These are phyloP conservation scores for Aspergillus baeticus DNA, from an alignment of 495 filamentous ascomycete genomes.

Conservation along the genomic window DNA sequence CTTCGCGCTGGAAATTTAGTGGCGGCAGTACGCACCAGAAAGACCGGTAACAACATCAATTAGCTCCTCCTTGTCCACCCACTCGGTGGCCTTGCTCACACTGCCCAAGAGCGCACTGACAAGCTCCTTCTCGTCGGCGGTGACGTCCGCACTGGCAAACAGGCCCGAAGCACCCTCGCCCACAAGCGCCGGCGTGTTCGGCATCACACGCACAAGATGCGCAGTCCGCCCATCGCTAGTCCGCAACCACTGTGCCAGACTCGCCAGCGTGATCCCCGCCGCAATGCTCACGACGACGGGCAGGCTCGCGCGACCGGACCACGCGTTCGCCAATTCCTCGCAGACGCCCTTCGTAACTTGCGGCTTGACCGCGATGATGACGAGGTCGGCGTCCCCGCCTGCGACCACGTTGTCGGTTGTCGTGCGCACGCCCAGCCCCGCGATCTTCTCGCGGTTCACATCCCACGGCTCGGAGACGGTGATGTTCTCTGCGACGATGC, in stretches of 20 bases:
- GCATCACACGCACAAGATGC: conserved; percentile 42
- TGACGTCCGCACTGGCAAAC: conserved; percentile 32
- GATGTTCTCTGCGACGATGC: conserved; percentile 42
- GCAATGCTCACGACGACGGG: conserved; percentile 46
- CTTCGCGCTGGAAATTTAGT: too few species aligned
- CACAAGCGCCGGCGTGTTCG: conserved; percentile 42
- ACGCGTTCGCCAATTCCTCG: conserved; percentile 84
- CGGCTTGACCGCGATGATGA: conserved; percentile 71
- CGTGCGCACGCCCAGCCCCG: conserved; percentile 79
- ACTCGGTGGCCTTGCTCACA: conserved; percentile 40
- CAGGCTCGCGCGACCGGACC: conserved; percentile 67
- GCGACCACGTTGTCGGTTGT: conserved; percentile 85
- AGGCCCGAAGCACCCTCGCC: conserved; percentile 37
- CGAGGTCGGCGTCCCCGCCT: conserved; percentile 90
- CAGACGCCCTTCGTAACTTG: conserved; percentile 83
- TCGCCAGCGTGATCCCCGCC: conserved; percentile 39
- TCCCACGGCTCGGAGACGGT: conserved; percentile 81
- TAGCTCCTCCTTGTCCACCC: conserved; percentile 41
- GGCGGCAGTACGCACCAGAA: conserved; percentile 30
- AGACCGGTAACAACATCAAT: conserved; percentile 42
- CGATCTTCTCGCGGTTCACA: conserved; percentile 78
- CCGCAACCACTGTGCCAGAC: conserved; percentile 32
- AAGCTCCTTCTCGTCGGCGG: conserved; percentile 32
- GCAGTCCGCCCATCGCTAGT: conserved; percentile 24
- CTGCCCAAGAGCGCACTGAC: conserved; percentile 34